A percentile compares a stretch with the other conserved stretches of the same genome.
Evolutionary conservation across 148 eudicot species (phyloP).

Genomic region (Rhododendron henanense): DNA sequence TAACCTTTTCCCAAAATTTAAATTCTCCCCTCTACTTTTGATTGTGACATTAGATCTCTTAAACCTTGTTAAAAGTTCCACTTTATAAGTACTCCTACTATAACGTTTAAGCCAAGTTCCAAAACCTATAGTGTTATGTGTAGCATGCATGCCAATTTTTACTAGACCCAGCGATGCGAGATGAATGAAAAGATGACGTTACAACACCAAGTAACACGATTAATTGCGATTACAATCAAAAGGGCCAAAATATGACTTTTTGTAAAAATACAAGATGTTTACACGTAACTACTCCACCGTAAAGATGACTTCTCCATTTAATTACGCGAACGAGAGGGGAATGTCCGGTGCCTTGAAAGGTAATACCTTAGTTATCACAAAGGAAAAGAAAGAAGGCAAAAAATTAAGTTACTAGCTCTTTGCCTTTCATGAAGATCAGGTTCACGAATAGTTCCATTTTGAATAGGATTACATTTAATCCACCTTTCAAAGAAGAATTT

Average conservation of each 20-base stretch:
- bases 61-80: too few relatives aligned
- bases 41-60: neutral
- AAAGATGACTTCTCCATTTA: neutral
- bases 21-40: neutral
- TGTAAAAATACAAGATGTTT: too few relatives aligned
- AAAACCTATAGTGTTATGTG: neutral
- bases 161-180: neutral
- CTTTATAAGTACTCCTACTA: too few relatives aligned
- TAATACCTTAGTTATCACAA: too few relatives aligned
- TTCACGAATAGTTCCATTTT: too few relatives aligned
- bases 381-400: too few relatives aligned
- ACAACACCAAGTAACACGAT: neutral
- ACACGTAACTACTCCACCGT: neutral
- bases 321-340: neutral
- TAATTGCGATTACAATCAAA: neutral
- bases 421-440: too few relatives aligned
- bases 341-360: neutral
- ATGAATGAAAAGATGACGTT: neutral
- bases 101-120: neutral
- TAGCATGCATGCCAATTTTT: neutral
- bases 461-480: too few relatives aligned
- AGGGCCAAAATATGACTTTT: too few relatives aligned
- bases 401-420: too few relatives aligned
- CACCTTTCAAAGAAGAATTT: too few relatives aligned
- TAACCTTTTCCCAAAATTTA: neutral